A percentile compares a stretch with the other conserved stretches of the same genome.
phyloP scores from a whole-genome alignment of 2,329 filamentous ascomycete genomes.

The Phyllosticta ampelicida region DNA sequence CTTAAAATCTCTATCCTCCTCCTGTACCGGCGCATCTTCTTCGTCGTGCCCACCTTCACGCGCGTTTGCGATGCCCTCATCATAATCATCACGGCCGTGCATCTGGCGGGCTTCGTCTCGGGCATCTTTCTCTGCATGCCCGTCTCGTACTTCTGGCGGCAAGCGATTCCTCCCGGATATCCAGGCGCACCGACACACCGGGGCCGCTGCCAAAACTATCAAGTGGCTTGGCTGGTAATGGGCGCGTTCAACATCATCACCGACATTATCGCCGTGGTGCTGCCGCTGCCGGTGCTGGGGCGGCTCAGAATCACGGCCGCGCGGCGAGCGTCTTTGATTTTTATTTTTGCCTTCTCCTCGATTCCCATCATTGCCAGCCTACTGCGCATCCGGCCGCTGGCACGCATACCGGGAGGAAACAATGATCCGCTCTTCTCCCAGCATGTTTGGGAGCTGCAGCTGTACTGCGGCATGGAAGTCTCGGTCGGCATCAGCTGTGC shows the following conservation, averaged over 20 bases:
- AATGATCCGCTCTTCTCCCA: not conserved
- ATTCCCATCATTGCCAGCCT: not conserved
- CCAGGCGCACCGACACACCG: not conserved
- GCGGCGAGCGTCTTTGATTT: not conserved
- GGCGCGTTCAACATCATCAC: not conserved
- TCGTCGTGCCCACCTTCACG: not conserved
- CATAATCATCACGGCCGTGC: not conserved
- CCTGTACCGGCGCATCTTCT: conserved; percentile 2
- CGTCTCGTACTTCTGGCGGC: not conserved
- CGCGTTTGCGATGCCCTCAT: not conserved
- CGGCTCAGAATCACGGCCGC: not conserved
- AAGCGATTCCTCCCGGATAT: not conserved
- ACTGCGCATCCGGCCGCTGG: not conserved
- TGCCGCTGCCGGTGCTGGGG: not conserved
- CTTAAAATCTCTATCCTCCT: not conserved
- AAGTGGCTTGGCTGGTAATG: not conserved
- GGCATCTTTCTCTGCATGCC: not conserved
- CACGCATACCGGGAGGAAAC: not conserved
- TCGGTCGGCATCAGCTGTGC: not conserved
- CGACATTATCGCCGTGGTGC: not conserved
- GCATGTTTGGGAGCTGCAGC: not conserved
- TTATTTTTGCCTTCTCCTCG: not conserved
- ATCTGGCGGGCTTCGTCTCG: not conserved
- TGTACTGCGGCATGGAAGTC: not conserved
- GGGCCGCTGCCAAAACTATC: not conserved